A percentile compares a stretch with the other conserved stretches of the same genome.
Conservation (phyloP, 352 stramenopile genomes). For the Globisporangium canariense region DNA sequence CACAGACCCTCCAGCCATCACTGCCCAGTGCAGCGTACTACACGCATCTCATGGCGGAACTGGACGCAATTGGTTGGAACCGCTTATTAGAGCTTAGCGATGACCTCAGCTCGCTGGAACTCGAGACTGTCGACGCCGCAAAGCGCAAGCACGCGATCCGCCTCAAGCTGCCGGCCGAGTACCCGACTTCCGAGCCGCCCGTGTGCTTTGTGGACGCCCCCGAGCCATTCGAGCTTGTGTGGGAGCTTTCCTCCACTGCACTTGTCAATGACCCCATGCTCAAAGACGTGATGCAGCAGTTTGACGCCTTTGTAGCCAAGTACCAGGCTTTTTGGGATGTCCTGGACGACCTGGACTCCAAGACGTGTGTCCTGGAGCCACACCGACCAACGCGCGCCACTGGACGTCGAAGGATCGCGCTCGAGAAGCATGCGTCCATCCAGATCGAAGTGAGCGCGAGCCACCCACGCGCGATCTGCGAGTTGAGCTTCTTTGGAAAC, state of each 20-base stretch:
- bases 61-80: slow-evolving; percentile 63
- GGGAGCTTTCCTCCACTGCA: neutral
- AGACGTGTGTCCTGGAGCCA: slow-evolving; percentile 76
- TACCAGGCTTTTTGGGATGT: slow-evolving; percentile 83
- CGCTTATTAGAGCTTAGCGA: slow-evolving; percentile 51
- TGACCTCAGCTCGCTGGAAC: slow-evolving; percentile 51
- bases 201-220: slow-evolving; percentile 53
- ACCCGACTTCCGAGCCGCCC: slow-evolving; percentile 24
- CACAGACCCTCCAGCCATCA: slow-evolving; percentile 3
- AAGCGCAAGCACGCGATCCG: slow-evolving; percentile 44
- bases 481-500: slow-evolving; percentile 77
- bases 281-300: slow-evolving; percentile 10
- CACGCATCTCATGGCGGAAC: slow-evolving; percentile 49
- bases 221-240: slow-evolving; percentile 32
- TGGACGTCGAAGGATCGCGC: slow-evolving; percentile 53
- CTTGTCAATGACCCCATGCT: slow-evolving; percentile 15
- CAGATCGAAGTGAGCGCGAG: slow-evolving; percentile 64
- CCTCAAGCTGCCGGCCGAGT: slow-evolving; percentile 42
- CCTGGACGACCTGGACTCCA: slow-evolving; percentile 67
- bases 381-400: slow-evolving; percentile 62
- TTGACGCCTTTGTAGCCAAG: slow-evolving; percentile 11
- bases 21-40: slow-evolving; percentile 61
- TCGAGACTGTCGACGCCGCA: slow-evolving; percentile 36
- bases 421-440: slow-evolving; percentile 66
- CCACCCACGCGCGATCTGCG: slow-evolving; percentile 39